These are phyloP conservation scores for Sugiyamaella castrensis DNA, from an alignment of 1,139 yeast genomes.

Conservation along the genomic window DNA sequence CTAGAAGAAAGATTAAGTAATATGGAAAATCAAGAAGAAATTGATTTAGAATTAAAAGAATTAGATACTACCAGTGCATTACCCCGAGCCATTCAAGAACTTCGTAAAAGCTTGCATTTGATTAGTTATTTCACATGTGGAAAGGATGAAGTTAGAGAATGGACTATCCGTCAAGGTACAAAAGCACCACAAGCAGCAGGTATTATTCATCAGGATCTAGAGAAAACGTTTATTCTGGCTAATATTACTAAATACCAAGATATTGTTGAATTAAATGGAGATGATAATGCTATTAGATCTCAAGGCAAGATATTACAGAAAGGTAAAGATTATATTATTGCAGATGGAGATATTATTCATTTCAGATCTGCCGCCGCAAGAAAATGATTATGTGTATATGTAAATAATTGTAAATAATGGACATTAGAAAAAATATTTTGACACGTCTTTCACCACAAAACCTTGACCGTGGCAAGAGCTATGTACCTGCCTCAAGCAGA, in stretches of 20 bases:
- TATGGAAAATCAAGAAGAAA: conserved; percentile 65
- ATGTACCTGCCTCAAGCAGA: too few species aligned
- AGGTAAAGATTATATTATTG: conserved; percentile 70
- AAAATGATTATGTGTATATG: conserved; percentile 8
- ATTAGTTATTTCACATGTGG: conserved; percentile 87
- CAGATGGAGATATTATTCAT: conserved; percentile 73
- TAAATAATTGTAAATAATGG: neutral
- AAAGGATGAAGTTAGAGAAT: conserved; percentile 71
- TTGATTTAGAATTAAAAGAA: conserved; percentile 72
- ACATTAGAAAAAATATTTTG: too few species aligned
- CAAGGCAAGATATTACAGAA: conserved; percentile 34
- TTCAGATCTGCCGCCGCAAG: conserved; percentile 42
- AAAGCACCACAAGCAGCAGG: conserved; percentile 84
- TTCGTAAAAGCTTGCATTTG: conserved; percentile 59
- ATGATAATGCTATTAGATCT: conserved; percentile 30
- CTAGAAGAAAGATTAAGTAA: conserved; percentile 80
- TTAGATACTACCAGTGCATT: conserved; percentile 75
- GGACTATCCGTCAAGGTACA: conserved; percentile 70
- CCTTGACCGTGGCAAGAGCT: too few species aligned
- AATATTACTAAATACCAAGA: conserved; percentile 53
- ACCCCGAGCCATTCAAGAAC: conserved; percentile 68
- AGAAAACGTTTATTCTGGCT: conserved; percentile 72
- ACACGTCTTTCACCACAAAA: too few species aligned
- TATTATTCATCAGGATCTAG: conserved; percentile 76
- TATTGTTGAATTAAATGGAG: conserved; percentile 30